Evolutionary conservation across 164 flowering plant species (phyloP).

Genomic region (Stephania cephalantha): DNA sequence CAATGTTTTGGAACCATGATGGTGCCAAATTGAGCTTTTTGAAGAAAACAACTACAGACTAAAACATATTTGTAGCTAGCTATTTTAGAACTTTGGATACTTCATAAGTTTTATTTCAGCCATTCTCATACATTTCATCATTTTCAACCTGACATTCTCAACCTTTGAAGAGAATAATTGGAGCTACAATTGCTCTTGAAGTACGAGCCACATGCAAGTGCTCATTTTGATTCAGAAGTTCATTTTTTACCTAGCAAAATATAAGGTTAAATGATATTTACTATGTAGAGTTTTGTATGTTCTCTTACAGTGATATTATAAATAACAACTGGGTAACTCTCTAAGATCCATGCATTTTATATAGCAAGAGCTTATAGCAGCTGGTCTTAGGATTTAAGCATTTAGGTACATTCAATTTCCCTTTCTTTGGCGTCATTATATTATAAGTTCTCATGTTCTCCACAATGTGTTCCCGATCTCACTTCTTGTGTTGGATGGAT

Average conservation of each 20-base stretch:
- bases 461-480: not conserved
- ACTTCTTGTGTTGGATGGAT: not conserved
- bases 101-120: too few relatives aligned
- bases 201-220: conserved; percentile 56
- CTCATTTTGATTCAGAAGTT: not conserved
- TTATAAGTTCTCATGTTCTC: not conserved
- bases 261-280: conserved; percentile 1
- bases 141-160: not conserved
- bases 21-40: too few relatives aligned
- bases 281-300: not conserved
- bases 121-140: too few relatives aligned
- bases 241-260: not conserved
- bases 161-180: conserved; percentile 7
- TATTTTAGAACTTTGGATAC: too few relatives aligned
- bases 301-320: conserved; percentile 56
- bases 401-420: conserved; percentile 45
- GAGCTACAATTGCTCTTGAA: conserved; percentile 8
- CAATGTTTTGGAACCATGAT: too few relatives aligned
- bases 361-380: conserved; percentile 70
- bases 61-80: too few relatives aligned
- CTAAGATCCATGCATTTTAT: conserved; percentile 88
- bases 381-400: conserved; percentile 83
- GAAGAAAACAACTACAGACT: too few relatives aligned
- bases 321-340: conserved; percentile 79
- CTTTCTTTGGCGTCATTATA: not conserved